Evolutionary conservation across 768 basidiomycete genomes (phyloP).

Genomic region (Lentinula sp.): DNA sequence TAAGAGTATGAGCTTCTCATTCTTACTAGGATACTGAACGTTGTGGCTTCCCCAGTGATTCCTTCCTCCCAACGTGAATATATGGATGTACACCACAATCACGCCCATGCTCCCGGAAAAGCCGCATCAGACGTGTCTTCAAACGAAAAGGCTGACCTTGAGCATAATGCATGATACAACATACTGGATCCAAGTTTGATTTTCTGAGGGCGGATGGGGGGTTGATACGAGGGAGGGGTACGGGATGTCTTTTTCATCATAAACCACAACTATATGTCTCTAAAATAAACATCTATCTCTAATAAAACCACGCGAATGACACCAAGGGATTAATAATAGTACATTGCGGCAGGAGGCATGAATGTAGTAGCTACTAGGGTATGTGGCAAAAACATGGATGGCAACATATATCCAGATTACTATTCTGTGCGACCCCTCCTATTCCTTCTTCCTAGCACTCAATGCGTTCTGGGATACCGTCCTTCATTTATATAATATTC

Average conservation of each 20-base stretch:
- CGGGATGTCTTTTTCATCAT: no score
- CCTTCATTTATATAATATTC: not conserved
- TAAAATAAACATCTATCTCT: no score
- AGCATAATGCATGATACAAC: not conserved
- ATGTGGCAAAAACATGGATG: no score
- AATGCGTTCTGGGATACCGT: not conserved
- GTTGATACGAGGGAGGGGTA: no score
- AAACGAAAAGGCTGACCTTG: not conserved
- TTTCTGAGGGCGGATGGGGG: not conserved
- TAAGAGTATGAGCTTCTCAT: not conserved
- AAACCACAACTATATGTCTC: no score
- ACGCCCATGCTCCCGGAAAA: not conserved
- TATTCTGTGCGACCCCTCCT: no score
- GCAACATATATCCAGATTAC: no score
- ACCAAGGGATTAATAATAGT: no score
- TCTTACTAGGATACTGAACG: not conserved
- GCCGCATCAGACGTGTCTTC: not conserved
- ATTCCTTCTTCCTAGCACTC: not conserved
- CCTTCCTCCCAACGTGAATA: constrained; percentile 3
- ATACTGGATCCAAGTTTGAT: no score
- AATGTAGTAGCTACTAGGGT: no score
- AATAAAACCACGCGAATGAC: no score
- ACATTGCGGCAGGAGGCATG: no score
- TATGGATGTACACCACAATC: constrained; percentile 3
- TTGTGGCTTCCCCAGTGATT: not conserved